Base-by-base conservation (phyloP, 257 asterid species). In the Solanum bulbocastanum region DNA sequence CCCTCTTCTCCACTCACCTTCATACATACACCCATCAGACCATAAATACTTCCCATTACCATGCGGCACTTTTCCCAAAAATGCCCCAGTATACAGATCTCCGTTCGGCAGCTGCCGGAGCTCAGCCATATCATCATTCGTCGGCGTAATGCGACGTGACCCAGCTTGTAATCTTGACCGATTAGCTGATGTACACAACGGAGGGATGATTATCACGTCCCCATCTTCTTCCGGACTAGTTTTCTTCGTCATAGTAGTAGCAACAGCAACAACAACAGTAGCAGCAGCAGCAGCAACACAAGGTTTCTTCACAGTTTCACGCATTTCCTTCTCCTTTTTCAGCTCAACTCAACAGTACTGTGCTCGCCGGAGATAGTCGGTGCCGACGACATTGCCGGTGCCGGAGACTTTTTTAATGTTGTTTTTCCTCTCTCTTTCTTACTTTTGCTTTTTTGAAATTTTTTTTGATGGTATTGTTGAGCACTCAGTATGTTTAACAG, bases 1-100 rank as follows among this genome's bases (percentile, higher is more conserved):
- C 44, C 89, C 89, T 58, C 30, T 65, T 39, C 14, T 79, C 89
- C 89, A 87, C 15, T 87, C 89, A 6, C 89, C 89, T 39, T 79
- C 86, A 69, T 87, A 87, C 89, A 87, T 87, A 87, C 89, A 87
- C 15, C 89, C 89, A 46, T 87, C 89, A 22, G 81, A 66, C 89
- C 89, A 87, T 37, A 87, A 78, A 74, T 76, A 87, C 49, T 87
- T 79, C 33, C 89, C 89, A 56, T 87, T 87, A 15, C 89, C 89
- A 27, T 87, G 84, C 5, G 88, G 88, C 66, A 75, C 86, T 14
- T 49, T 79, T 13, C 84, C 88, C 20, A 46, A 32, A 16, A 87
- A 87, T 23, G 60, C 32, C 0, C 88, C 88, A 69, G 83, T 87
- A 25, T 87, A 87, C 8, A 87, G 56, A 76, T 87, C 88, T 42